These are phyloP conservation scores for Penicillium silybi DNA, from an alignment of 495 filamentous ascomycete species.

Conservation along the genomic window DNA sequence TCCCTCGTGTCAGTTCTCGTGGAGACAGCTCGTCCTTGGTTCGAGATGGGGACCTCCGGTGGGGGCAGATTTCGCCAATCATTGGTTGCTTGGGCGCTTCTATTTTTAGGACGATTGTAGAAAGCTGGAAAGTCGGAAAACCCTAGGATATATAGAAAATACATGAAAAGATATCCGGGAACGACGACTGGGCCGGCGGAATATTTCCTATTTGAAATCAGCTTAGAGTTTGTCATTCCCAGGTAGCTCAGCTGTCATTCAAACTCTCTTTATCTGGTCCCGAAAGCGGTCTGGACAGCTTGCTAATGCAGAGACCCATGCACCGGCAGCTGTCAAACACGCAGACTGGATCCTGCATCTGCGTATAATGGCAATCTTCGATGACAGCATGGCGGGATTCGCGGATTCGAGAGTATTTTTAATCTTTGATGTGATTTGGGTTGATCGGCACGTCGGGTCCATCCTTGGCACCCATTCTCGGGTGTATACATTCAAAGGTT, in stretches of 20 bases:
- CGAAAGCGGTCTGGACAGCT: slow-evolving; percentile 10
- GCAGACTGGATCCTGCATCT: slow-evolving; percentile 3
- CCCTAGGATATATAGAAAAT: background rate
- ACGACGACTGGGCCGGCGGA: too few relatives aligned
- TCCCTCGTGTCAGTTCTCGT: background rate
- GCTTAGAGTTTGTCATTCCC: background rate
- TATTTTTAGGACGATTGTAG: background rate
- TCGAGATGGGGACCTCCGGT: background rate
- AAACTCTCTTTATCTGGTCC: slow-evolving; percentile 11
- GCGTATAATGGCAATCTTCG: slow-evolving; percentile 1
- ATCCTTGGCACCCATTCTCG: background rate
- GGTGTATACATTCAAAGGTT: background rate
- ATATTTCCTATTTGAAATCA: background rate
- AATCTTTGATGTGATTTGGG: background rate
- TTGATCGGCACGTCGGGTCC: background rate
- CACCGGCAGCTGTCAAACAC: slow-evolving; percentile 9
- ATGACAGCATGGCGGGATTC: background rate
- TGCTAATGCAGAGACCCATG: slow-evolving; percentile 5
- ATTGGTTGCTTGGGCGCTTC: background rate
- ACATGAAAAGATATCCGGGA: too few relatives aligned
- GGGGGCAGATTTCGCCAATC: background rate
- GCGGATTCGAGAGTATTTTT: too few relatives aligned
- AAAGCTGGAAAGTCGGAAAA: too few relatives aligned
- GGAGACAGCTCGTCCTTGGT: background rate
- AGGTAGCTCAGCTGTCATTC: slow-evolving; percentile 14